Conservation (phyloP, 2,329 filamentous ascomycete species). For the Hypoxylon sp. region DNA sequence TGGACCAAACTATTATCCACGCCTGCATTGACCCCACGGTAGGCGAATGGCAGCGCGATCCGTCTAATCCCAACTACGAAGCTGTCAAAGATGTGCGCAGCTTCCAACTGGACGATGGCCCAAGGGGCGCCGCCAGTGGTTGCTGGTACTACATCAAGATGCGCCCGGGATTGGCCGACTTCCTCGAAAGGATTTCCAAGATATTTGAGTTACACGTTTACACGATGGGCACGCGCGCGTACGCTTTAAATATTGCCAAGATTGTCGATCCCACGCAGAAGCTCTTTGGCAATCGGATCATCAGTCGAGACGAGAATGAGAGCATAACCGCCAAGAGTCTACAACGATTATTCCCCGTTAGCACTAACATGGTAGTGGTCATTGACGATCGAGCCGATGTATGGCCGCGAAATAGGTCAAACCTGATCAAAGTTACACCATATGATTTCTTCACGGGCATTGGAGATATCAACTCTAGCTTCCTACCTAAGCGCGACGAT, state of each 20-base stretch:
- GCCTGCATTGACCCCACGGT: constrained; percentile 97
- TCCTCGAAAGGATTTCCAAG: constrained; percentile 69
- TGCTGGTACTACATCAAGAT: constrained; percentile 99
- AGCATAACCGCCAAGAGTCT: constrained; percentile 92
- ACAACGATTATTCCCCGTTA: constrained; percentile 92
- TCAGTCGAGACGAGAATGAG: constrained; percentile 97
- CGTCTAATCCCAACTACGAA: constrained; percentile 89
- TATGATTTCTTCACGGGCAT: constrained; percentile 99
- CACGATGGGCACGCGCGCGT: constrained; percentile 98
- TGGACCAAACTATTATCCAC: constrained; percentile 99
- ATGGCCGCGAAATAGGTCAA: constrained; percentile 90
- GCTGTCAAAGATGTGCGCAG: constrained; percentile 89
- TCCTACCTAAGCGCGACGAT: constrained; percentile 83
- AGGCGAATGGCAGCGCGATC: constrained; percentile 93
- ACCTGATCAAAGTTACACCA: constrained; percentile 93
- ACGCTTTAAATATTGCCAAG: constrained; percentile 90
- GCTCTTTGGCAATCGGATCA: constrained; percentile 93
- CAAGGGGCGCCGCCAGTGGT: constrained; percentile 75
- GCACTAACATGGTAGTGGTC: constrained; percentile 99
- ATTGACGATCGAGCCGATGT: constrained; percentile 98
- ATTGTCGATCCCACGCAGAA: constrained; percentile 92
- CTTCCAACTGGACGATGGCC: constrained; percentile 93
- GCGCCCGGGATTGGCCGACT: constrained; percentile 86
- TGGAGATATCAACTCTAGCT: constrained; percentile 98
- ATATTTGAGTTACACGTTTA: constrained; percentile 97